These are phyloP conservation scores for Chlorella sp. DNA, from an alignment of 139 green algal species.

Conservation along the genomic window DNA sequence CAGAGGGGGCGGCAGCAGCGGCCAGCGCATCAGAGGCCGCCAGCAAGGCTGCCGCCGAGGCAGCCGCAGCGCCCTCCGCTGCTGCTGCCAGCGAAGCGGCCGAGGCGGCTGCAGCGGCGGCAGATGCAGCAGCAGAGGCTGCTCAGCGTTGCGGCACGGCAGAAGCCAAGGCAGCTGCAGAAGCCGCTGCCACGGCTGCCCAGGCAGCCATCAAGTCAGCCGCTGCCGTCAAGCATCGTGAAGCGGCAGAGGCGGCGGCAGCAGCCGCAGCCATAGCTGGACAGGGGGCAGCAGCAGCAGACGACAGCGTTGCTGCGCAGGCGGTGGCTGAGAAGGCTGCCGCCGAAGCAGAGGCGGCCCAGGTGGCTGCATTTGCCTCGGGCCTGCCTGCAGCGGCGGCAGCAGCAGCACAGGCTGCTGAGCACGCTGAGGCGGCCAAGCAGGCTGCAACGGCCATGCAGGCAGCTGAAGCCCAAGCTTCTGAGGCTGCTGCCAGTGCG, in stretches of 20 bases:
- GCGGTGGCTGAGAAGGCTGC: background rate
- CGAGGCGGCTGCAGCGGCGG: background rate
- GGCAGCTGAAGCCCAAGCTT: background rate
- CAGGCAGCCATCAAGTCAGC: background rate
- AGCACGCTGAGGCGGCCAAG: background rate
- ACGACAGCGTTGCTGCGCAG: background rate
- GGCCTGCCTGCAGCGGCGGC: background rate
- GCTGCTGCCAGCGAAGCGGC: background rate
- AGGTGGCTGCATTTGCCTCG: background rate
- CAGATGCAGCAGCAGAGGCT: background rate
- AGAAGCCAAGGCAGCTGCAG: background rate
- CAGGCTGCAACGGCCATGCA: background rate
- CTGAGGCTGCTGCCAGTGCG: background rate
- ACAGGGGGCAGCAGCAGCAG: background rate
- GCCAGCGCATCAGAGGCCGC: background rate
- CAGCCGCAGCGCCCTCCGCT: background rate
- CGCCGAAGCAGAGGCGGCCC: background rate
- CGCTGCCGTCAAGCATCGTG: background rate
- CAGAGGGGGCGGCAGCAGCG: background rate
- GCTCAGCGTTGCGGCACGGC: background rate
- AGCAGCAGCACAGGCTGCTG: background rate
- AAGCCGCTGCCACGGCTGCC: background rate
- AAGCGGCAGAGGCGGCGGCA: background rate
- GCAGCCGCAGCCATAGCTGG: background rate
- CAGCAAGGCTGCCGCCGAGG: background rate